Evolutionary conservation across 2,329 filamentous ascomycete species (phyloP), one percentile per base, ranked within the genome.

Genomic region (Fusarium sp.): DNA sequence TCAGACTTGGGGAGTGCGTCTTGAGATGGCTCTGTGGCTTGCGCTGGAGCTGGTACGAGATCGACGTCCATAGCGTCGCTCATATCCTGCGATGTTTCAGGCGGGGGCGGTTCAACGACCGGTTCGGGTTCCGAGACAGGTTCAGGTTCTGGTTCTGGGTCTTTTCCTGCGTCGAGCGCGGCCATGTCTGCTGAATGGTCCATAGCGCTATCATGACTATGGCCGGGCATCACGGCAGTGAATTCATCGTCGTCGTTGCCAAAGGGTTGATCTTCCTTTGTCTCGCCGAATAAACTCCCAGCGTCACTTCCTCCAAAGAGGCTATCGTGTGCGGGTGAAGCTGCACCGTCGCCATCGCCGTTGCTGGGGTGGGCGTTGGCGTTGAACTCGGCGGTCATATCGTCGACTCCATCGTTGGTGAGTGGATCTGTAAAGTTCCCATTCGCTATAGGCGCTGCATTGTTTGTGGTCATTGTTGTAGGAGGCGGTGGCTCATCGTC

Each of bases 281-380:
- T 92, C 74, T 97, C 95, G 5, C 95, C 96, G 79, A 98, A 99
- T 3, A 99, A 86, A 6, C 95, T 97, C 51, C 95, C 94, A 0
- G 89, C 90, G 26, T 91, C 90, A 74, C 94, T 94, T 2, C 93
- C 92, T 16, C 90, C 93, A 78, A 98, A 98, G 0, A 98, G 85
- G 53, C 94, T 97, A 73, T 90, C 88, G 70, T 95, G 93, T 16
- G 91, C 90, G 2, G 92, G 94, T 41, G 91, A 90, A 86, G 75
- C 91, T 85, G 20, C 26, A n/a, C 24, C 50, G 10, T 79, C 87
- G 80, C 87, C 89, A 77, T 93, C 90, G 41, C 42, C 70, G 8
- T 41, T 63, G 5, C 53, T 69, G 16, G 41, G 63, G 5, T 56
- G 66, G 14, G 69, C 65, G 24, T 58, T 68, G 14, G 69, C 65